Evolutionary conservation across 2,329 filamentous ascomycete species (phyloP).

Genomic region (Chaetothyriales sp.): DNA sequence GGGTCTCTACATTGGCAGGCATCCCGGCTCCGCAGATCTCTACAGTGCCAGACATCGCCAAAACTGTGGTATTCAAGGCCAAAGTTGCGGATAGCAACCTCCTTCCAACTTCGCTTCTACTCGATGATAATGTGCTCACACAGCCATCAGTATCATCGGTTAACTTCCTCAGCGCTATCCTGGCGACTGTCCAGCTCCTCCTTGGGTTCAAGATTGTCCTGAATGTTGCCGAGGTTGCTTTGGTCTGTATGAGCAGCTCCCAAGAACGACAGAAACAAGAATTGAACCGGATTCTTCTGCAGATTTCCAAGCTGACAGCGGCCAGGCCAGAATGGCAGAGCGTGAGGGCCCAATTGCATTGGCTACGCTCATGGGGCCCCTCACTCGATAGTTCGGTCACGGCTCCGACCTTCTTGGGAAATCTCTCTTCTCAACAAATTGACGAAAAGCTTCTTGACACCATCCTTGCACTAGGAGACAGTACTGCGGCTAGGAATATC

Average conservation of each 20-base stretch:
- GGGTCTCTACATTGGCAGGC: conserved; percentile 36
- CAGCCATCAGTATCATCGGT: conserved; percentile 25
- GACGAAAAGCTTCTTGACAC: conserved; percentile 44
- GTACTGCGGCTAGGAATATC: conserved; percentile 27
- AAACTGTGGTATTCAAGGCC: conserved; percentile 18
- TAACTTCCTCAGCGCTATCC: conserved; percentile 26
- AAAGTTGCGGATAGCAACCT: conserved; percentile 27
- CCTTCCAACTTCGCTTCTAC: conserved; percentile 27
- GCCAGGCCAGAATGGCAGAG: conserved; percentile 34
- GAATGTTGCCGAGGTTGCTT: conserved; percentile 26
- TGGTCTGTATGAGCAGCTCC: conserved; percentile 38
- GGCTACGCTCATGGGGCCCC: conserved; percentile 46
- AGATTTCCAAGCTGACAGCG: conserved; percentile 28
- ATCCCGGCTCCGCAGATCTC: conserved; percentile 18
- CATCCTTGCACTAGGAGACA: conserved; percentile 34
- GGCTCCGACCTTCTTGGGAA: conserved; percentile 5
- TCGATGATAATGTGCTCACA: conserved; percentile 28
- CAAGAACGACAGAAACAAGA: conserved; percentile 39
- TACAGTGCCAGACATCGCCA: conserved; percentile 5
- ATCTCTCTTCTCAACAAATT: conserved; percentile 18
- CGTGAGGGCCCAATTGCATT: conserved; percentile 38
- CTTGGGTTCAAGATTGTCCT: conserved; percentile 25
- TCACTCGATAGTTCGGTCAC: conserved; percentile 10
- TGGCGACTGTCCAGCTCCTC: conserved; percentile 28
- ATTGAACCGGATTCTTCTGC: conserved; percentile 38